Evolutionary conservation across 805 yeast species (phyloP), one percentile per base, ranked within the genome.

Genomic region (Suhomyces kilbournensis): DNA sequence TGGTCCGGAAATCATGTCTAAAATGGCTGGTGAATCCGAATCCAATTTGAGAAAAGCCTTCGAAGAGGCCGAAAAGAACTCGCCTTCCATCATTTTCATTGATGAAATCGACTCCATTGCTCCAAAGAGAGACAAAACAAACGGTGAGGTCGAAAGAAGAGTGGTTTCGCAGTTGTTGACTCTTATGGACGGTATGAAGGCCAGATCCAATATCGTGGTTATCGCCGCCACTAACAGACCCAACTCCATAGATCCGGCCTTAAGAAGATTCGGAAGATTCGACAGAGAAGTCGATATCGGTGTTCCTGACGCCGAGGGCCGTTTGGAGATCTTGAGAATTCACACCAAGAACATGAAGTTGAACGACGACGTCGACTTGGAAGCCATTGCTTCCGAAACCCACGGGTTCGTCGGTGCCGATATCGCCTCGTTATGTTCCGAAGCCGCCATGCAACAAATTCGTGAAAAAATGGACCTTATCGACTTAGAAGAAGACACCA

Each of bases 341-440:
- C 99, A 94, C 80, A 94, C 99, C 54, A 96, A 93, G 78, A 96
- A 94, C 77, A 94, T 94, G 99, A 94, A 94, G 76, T 81, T 94
- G 65, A 93, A 83, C 26, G 97, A 84, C 56, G 98, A 90, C 65
- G 99, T 94, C 50, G 97, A 94, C 71, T 82, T 94, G 64, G 99
- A 94, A 78, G 81, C 93, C 40, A 88, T 94, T 69, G 98, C 99
- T 14, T 78, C 96, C 23, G 99, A 94, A 77, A 94, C 99, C 38
- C 99, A 96, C 69, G 99, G 99, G 78, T 94, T 92, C 67, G 99
- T 94, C 54, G 99, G 99, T 79, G 97, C 97, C 48, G 99, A 94
- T 83, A 79, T 94, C 65, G 99, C 99, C 1, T 92, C 98, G 7
- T 80, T 94, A 67, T 94, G 99, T 81, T 91, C 97, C n/a, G 99